These are phyloP conservation scores for Arthrobotrys sinensis DNA, from an alignment of 2,329 filamentous ascomycete genomes.

Conservation along the genomic window DNA sequence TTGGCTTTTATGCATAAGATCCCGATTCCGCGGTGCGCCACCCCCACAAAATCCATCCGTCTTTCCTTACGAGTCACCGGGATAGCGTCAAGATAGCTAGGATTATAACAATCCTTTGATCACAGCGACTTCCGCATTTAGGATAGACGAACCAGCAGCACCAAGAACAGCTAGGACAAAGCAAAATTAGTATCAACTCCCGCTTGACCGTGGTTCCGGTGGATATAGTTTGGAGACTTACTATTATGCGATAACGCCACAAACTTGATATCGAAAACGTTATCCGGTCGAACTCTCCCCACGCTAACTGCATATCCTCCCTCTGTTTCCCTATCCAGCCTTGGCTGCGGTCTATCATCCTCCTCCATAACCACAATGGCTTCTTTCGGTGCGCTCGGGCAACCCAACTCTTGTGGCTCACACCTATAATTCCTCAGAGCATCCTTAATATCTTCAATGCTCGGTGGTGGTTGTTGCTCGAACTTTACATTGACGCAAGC, in stretches of 20 bases:
- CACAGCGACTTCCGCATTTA: conserved; percentile 93
- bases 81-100: background rate
- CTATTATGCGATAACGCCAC: conserved; percentile 90
- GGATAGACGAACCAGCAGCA: conserved; percentile 93
- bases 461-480: conserved; percentile 80
- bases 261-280: conserved; percentile 95
- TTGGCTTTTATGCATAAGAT: conserved; percentile 41
- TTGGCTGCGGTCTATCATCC: conserved; percentile 88
- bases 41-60: conserved; percentile 1
- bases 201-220: background rate
- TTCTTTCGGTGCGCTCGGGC: conserved; percentile 84
- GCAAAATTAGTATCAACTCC: conserved; percentile 67
- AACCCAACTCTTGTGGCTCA: conserved; percentile 86
- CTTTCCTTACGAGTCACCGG: background rate
- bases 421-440: conserved; percentile 85
- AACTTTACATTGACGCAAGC: conserved; percentile 93
- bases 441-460: conserved; percentile 81
- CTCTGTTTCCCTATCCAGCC: conserved; percentile 87
- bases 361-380: conserved; percentile 92
- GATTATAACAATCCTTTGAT: conserved; percentile 84
- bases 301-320: conserved; percentile 92
- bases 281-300: conserved; percentile 87
- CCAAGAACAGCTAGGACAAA: conserved; percentile 82
- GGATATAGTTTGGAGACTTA: conserved; percentile 65
- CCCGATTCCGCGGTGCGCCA: conserved; percentile 47